Base-by-base conservation (phyloP, 2,329 filamentous ascomycete species). In the Colletotrichum theobromicola region DNA sequence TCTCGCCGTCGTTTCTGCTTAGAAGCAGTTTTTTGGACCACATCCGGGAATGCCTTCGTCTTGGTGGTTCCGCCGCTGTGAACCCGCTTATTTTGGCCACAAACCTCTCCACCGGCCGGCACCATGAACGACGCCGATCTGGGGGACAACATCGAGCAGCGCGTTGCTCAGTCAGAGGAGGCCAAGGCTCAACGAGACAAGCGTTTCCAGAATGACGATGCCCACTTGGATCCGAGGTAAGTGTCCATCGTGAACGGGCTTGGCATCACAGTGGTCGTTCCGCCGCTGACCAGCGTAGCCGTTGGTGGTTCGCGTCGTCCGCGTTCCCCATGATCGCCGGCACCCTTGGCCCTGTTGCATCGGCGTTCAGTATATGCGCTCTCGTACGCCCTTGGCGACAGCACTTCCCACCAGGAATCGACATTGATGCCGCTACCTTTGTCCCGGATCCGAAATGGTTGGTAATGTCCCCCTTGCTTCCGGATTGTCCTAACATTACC, bases 331-430 rank as follows among this genome's bases (percentile, higher is more conserved):
- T 98, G 81, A 89, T 97, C 13, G 95, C 95, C 3, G 95, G 95
- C 37, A 95, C 95, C 0, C 89, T 97, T 4, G 95, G 95, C 1
- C 96, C 96, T 0, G 90, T 98, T 12, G 96, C 96, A 4, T 98
- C 96, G 72, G 92, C 97, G 34, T 94, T 97, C 83, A 96, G 94
- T 72, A 95, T 98, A 73, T 95, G 94, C 75, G 94, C 95, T 9
- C 88, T 98, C n/a, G 94, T 95, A 2, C 92, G 92, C 32, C 91
- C 91, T 26, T 98, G 95, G 96, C 89, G 94, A 75, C 90, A 93
- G 81, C 86, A 87, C 63, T 84, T 90, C 7, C 81, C 83, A 2
- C 86, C 88, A 0, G 85, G 86, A 0, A 85, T 88, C 7, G 81
- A 88, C 2, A 80, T 89, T 7, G 84, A 88, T 12, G 79, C 85